These are phyloP conservation scores for Suillus sp. DNA, from an alignment of 768 basidiomycete species.

Conservation along the genomic window DNA sequence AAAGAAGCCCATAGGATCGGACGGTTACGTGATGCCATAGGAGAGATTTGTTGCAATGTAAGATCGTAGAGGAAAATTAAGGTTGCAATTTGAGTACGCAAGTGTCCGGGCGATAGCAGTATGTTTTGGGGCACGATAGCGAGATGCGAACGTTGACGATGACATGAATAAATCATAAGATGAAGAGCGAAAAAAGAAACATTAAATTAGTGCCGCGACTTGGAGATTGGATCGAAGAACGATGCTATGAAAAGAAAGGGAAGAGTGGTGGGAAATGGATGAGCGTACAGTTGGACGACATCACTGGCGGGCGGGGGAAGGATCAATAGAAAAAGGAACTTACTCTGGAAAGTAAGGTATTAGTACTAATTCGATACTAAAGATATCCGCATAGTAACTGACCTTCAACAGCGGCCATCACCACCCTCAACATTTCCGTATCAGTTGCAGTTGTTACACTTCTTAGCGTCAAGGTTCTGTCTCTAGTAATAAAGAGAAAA, in stretches of 20 bases:
- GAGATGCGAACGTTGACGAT: constrained; percentile 14
- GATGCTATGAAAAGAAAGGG: constrained; percentile 32
- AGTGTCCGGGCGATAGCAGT: constrained; percentile 12
- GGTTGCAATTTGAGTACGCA: constrained; percentile 6
- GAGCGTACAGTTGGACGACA: constrained; percentile 31
- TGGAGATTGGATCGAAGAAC: constrained; percentile 41
- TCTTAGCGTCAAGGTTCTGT: constrained; percentile 10
- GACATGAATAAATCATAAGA: constrained; percentile 15
- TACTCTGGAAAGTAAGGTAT: constrained; percentile 53
- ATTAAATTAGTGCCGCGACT: constrained; percentile 36
- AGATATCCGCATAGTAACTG: constrained; percentile 30
- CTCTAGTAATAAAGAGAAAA: constrained; percentile 15
- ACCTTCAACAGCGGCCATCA: constrained; percentile 98
- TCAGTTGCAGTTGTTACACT: constrained; percentile 92
- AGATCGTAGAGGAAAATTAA: constrained; percentile 7
- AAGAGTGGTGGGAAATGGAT: constrained; percentile 22
- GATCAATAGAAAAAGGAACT: constrained; percentile 44
- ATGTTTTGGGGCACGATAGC: constrained; percentile 13
- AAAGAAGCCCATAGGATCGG: constrained; percentile 10
- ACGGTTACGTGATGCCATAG: constrained; percentile 27
- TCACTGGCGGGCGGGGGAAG: constrained; percentile 25
- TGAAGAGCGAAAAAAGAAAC: constrained; percentile 23
- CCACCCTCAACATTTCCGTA: constrained; percentile 82
- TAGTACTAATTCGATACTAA: constrained; percentile 16
- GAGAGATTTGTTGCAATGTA: constrained; percentile 2